Percentiles rank a stretch among this genome's conserved stretches.
Evolutionary conservation across 768 basidiomycete genomes (phyloP).

Genomic region (Naganishia kalamii): DNA sequence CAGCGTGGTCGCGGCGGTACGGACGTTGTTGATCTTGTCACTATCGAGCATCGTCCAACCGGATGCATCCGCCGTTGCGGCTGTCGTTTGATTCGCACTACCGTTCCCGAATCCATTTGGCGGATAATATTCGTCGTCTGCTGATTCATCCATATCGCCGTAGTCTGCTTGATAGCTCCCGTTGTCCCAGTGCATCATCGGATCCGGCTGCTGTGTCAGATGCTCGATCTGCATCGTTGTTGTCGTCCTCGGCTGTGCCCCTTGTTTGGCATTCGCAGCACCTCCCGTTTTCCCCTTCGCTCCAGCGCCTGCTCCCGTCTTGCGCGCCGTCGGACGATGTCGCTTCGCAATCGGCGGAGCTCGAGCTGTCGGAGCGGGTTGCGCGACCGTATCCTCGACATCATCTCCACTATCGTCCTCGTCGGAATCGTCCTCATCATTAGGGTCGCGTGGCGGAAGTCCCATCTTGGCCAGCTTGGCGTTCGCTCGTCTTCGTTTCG

Average conservation of each 20-base stretch:
- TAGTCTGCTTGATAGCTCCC: conserved; percentile 7
- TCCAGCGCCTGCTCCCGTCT: neutral
- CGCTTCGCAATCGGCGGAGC: neutral
- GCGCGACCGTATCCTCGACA: neutral
- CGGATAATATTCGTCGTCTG: conserved; percentile 4
- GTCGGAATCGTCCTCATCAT: neutral
- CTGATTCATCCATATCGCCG: conserved; percentile 13
- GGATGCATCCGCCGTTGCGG: neutral
- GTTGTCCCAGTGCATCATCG: conserved; percentile 14
- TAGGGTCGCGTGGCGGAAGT: neutral
- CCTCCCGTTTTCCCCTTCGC: neutral
- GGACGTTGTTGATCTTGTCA: conserved; percentile 4
- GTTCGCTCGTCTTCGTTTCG: neutral
- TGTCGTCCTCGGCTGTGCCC: conserved; percentile 5
- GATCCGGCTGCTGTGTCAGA: conserved; percentile 5
- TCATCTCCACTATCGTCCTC: neutral
- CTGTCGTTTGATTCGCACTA: neutral
- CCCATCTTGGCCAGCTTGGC: neutral
- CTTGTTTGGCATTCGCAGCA: neutral
- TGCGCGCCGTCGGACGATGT: neutral
- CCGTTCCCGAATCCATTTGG: neutral
- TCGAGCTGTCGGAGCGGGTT: neutral
- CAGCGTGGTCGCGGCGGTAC: conserved; percentile 1
- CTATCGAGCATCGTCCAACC: neutral
- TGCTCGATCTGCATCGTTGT: conserved; percentile 10